Percentiles rank a stretch among this genome's conserved stretches.
These are phyloP conservation scores for Podaxis pistillaris DNA, from an alignment of 768 basidiomycete species.

Conservation along the genomic window DNA sequence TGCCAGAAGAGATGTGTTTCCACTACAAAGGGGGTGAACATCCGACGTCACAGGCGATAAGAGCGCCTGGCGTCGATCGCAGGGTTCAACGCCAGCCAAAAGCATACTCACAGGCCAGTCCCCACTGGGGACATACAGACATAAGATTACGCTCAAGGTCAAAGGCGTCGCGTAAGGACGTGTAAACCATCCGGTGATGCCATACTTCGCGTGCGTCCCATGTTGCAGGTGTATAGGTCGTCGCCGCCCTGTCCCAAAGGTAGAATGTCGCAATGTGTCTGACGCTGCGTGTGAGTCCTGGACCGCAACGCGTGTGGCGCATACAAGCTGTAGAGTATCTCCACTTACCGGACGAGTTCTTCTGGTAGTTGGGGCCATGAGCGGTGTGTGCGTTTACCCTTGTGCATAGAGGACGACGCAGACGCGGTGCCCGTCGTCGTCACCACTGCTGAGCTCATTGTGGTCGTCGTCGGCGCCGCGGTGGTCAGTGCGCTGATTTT, in stretches of 20 bases:
- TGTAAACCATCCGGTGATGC: slow-evolving; percentile 62
- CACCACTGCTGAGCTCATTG: slow-evolving; percentile 25
- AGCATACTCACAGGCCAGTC: slow-evolving; percentile 50
- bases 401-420: slow-evolving; percentile 34
- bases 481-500: slow-evolving; percentile 44
- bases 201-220: slow-evolving; percentile 53
- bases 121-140: slow-evolving; percentile 62
- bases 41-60: too few relatives aligned
- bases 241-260: slow-evolving; percentile 45
- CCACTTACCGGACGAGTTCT: slow-evolving; percentile 58
- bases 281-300: slow-evolving; percentile 22
- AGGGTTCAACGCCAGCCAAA: not conserved
- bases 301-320: slow-evolving; percentile 34
- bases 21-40: slow-evolving; percentile 37
- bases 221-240: slow-evolving; percentile 45
- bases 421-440: slow-evolving; percentile 16
- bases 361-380: slow-evolving; percentile 63
- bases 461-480: slow-evolving; percentile 28
- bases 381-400: slow-evolving; percentile 55
- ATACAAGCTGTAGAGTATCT: slow-evolving; percentile 16
- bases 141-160: slow-evolving; percentile 60
- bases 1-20: slow-evolving; percentile 72
- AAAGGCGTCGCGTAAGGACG: slow-evolving; percentile 57
- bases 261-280: slow-evolving; percentile 61
- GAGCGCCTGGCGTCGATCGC: too few relatives aligned